Conservation (phyloP, 768 basidiomycete genomes). For the Fistulinella prunicolor region DNA sequence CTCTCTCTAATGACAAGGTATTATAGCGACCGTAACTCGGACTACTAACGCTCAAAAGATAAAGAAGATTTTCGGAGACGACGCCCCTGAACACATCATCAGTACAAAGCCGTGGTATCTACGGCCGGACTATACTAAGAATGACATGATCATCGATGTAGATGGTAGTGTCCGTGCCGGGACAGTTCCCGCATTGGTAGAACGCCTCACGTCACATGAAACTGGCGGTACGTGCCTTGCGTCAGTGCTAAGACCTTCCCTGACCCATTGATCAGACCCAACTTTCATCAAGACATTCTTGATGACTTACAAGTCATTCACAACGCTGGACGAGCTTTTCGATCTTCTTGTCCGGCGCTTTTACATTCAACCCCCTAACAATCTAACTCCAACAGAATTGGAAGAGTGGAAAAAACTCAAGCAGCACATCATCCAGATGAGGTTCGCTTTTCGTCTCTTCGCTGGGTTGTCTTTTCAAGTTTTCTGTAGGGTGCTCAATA, state of each 20-base stretch:
- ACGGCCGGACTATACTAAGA: constrained; percentile 70
- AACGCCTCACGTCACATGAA: constrained; percentile 89
- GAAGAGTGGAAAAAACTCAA: constrained; percentile 84
- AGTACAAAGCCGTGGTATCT: constrained; percentile 78
- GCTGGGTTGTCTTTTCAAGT: constrained; percentile 1
- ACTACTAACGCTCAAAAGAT: constrained; percentile 52
- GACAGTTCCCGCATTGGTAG: constrained; percentile 80
- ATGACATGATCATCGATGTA: constrained; percentile 81
- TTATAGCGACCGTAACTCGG: constrained; percentile 24
- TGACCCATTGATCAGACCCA: constrained; percentile 47
- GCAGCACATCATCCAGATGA: constrained; percentile 80
- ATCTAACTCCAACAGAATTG: constrained; percentile 55
- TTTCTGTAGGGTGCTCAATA: constrained; percentile 69
- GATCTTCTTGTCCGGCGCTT: constrained; percentile 81
- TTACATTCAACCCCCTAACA: constrained; percentile 69
- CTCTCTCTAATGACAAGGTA: constrained; percentile 1
- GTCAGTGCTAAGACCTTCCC: not conserved
- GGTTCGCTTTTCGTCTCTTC: constrained; percentile 48
- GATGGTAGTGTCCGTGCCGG: constrained; percentile 86
- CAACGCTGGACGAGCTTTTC: constrained; percentile 76
- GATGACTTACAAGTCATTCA: constrained; percentile 96
- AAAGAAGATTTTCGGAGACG: constrained; percentile 63
- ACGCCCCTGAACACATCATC: constrained; percentile 45
- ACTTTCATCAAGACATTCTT: constrained; percentile 87
- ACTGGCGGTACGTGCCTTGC: constrained; percentile 62